phyloP scores from a whole-genome alignment of 2,329 filamentous ascomycete species.

The Hypoxylon sp. region DNA sequence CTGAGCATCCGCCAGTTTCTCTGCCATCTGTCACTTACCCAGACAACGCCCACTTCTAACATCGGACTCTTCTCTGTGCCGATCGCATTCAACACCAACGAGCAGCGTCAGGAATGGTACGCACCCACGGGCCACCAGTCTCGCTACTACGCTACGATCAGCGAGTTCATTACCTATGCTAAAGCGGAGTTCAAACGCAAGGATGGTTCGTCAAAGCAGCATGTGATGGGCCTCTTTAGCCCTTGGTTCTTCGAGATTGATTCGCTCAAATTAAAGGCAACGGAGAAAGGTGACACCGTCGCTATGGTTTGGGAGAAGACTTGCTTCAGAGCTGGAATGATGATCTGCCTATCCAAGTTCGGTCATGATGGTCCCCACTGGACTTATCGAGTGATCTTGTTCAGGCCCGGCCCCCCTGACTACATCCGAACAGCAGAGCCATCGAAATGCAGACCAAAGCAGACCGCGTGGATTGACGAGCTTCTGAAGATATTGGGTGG shows the following conservation, averaged over 20 bases:
- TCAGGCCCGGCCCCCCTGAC: constrained; percentile 32
- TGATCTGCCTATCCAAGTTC: constrained; percentile 22
- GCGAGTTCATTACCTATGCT: constrained; percentile 44
- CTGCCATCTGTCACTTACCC: constrained; percentile 31
- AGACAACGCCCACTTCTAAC: constrained; percentile 9
- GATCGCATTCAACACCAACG: constrained; percentile 38
- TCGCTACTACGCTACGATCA: constrained; percentile 39
- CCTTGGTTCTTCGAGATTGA: constrained; percentile 44
- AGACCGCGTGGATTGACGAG: constrained; percentile 34
- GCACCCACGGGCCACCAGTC: constrained; percentile 37
- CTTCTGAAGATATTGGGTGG: not conserved
- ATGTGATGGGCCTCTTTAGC: constrained; percentile 40
- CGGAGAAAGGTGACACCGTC: constrained; percentile 2
- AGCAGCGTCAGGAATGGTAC: constrained; percentile 40
- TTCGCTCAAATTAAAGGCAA: constrained; percentile 1
- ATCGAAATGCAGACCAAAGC: constrained; percentile 8
- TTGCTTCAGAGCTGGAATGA: constrained; percentile 41
- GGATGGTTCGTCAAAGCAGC: not conserved
- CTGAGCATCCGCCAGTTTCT: constrained; percentile 33
- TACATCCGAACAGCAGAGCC: constrained; percentile 27
- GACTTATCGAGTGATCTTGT: constrained; percentile 25
- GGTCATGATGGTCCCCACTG: not conserved
- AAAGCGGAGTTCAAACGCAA: constrained; percentile 13
- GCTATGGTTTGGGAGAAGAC: constrained; percentile 33
- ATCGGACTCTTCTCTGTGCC: constrained; percentile 38